Conservation (phyloP, 2,329 filamentous ascomycete species). For the Rhynchosporium secalis region DNA sequence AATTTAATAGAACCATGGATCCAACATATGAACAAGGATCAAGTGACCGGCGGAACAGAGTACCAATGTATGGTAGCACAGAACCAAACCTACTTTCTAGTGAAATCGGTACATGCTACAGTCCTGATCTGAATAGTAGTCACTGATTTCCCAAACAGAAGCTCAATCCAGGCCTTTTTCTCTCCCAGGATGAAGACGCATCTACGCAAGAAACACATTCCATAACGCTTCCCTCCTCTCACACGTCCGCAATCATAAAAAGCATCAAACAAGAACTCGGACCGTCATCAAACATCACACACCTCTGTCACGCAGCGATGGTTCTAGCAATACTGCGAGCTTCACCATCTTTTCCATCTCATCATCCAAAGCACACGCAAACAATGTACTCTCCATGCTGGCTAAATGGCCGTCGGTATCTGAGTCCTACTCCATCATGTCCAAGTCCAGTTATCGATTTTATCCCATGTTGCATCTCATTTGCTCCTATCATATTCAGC, state of each 20-base stretch:
- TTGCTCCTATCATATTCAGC: slow-evolving; percentile 26
- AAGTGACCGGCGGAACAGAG: slow-evolving; percentile 18
- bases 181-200: not conserved
- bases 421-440: not conserved
- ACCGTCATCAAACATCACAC: slow-evolving; percentile 25
- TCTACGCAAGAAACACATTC: slow-evolving; percentile 25
- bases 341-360: not conserved
- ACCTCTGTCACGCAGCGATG: slow-evolving; percentile 24
- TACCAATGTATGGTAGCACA: slow-evolving; percentile 15
- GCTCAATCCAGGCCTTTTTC: slow-evolving; percentile 24
- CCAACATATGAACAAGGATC: slow-evolving; percentile 21
- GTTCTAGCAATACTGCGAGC: slow-evolving; percentile 23
- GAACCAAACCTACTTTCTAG: slow-evolving; percentile 23
- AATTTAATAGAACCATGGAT: slow-evolving; percentile 32
- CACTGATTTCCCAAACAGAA: slow-evolving; percentile 9
- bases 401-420: slow-evolving; percentile 31
- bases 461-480: slow-evolving; percentile 29
- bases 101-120: slow-evolving; percentile 20
- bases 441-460: slow-evolving; percentile 9
- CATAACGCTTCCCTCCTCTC: slow-evolving; percentile 12
- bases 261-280: slow-evolving; percentile 18
- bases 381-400: slow-evolving; percentile 30
- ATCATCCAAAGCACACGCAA: not conserved
- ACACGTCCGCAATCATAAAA: slow-evolving; percentile 20
- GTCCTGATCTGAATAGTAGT: not conserved